Evolutionary conservation across 1,284 basidiomycete genomes (phyloP).

Genomic region (Cutaneotrichosporon sp.): DNA sequence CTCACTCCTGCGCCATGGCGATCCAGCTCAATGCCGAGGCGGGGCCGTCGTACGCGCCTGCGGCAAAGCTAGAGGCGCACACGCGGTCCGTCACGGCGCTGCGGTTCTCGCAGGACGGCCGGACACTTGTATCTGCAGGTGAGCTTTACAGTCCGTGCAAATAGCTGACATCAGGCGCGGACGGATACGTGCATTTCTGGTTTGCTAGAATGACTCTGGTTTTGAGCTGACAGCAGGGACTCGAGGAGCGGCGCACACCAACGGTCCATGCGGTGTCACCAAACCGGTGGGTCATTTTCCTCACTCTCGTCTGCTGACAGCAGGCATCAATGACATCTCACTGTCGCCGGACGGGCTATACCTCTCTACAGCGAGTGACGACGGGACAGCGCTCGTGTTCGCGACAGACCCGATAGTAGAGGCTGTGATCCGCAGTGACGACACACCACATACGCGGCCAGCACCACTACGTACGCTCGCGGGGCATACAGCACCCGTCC

Average conservation of each 20-base stretch:
- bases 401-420: slow-evolving; percentile 7
- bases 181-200: slow-evolving; percentile 47
- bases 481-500: slow-evolving; percentile 89
- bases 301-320: neutral
- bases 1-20: slow-evolving; percentile 3
- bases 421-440: neutral
- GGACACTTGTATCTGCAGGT: slow-evolving; percentile 47
- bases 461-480: slow-evolving; percentile 53
- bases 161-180: slow-evolving; percentile 34
- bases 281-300: slow-evolving; percentile 24
- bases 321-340: slow-evolving; percentile 78
- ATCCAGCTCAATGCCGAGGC: slow-evolving; percentile 5
- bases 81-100: slow-evolving; percentile 47
- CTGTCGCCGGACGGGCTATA: slow-evolving; percentile 77
- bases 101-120: slow-evolving; percentile 50
- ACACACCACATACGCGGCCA: neutral
- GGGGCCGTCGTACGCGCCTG: slow-evolving; percentile 24
- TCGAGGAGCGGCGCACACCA: slow-evolving; percentile 27
- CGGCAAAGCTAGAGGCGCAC: slow-evolving; percentile 50
- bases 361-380: slow-evolving; percentile 84
- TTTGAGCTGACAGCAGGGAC: slow-evolving; percentile 25
- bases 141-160: slow-evolving; percentile 8
- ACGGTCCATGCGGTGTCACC: slow-evolving; percentile 26
- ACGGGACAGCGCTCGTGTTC: slow-evolving; percentile 42
- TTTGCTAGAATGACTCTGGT: neutral